Evolutionary conservation across 306 rosid species (phyloP).

Genomic region (Benincasa hispida): DNA sequence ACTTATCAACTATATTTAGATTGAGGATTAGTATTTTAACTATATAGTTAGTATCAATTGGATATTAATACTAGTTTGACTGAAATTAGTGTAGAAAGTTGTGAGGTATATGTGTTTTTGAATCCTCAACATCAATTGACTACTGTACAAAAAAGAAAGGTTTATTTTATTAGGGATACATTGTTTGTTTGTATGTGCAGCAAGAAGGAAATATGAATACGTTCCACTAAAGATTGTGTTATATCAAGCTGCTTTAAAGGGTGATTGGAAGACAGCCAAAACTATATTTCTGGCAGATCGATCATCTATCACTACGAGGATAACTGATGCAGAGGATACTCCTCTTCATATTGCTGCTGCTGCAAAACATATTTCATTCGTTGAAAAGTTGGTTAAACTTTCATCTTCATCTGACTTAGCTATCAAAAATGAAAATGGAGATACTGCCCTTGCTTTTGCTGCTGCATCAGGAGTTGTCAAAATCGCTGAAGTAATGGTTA

Average conservation of each 20-base stretch:
- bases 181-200: not conserved
- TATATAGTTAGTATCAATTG: no score
- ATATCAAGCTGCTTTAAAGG: slow-evolving; percentile 10
- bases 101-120: no score
- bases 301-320: not conserved
- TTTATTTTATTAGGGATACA: not conserved
- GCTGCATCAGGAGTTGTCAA: slow-evolving; percentile 7
- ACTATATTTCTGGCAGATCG: not conserved
- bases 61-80: no score
- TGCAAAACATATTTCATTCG: slow-evolving; percentile 3
- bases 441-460: slow-evolving; percentile 16
- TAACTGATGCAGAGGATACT: not conserved
- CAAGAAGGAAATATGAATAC: not conserved
- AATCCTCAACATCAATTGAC: no score
- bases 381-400: not conserved
- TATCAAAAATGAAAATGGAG: not conserved
- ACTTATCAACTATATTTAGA: no score
- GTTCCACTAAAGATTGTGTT: not conserved
- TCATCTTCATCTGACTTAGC: not conserved
- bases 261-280: slow-evolving; percentile 6
- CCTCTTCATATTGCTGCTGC: slow-evolving; percentile 9
- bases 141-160: no score
- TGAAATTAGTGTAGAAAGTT: no score
- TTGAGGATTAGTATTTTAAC: no score
- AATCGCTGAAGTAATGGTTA: slow-evolving; percentile 4